Evolutionary conservation across 2,329 filamentous ascomycete genomes (phyloP).

Genomic region (Colletotrichum echinochloae): DNA sequence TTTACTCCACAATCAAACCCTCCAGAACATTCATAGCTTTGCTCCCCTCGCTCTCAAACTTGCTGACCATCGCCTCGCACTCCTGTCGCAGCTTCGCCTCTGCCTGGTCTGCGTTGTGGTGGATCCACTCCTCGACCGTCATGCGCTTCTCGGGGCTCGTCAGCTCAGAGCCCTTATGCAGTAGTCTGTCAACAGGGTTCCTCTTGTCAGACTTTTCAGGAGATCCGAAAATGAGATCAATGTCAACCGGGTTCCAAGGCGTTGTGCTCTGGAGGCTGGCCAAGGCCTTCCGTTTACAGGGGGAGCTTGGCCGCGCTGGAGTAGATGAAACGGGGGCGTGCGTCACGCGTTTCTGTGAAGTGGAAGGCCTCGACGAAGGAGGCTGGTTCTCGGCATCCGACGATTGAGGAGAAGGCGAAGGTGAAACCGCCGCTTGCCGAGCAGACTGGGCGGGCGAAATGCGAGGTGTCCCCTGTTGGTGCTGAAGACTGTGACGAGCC

Average conservation of each 20-base stretch:
- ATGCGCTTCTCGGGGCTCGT: constrained; percentile 85
- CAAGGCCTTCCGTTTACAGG: constrained; percentile 71
- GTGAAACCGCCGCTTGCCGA: constrained; percentile 67
- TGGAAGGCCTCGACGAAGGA: constrained; percentile 72
- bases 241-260: constrained; percentile 80
- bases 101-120: constrained; percentile 81
- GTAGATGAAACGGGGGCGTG: constrained; percentile 61
- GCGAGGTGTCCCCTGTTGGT: constrained; percentile 51
- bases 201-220: constrained; percentile 63
- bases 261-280: constrained; percentile 66
- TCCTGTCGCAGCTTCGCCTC: constrained; percentile 83
- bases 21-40: constrained; percentile 83
- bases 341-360: constrained; percentile 59
- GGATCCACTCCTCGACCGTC: constrained; percentile 95
- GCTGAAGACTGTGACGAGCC: constrained; percentile 54
- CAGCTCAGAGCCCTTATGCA: constrained; percentile 70
- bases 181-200: constrained; percentile 61
- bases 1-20: constrained; percentile 70
- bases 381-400: constrained; percentile 86
- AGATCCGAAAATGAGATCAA: constrained; percentile 76
- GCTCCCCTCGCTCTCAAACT: constrained; percentile 86
- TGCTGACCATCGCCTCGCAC: constrained; percentile 84
- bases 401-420: constrained; percentile 77
- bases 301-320: constrained; percentile 57
- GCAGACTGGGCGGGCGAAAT: constrained; percentile 60